Evolutionary conservation across 2,329 filamentous ascomycete species (phyloP).

Genomic region (Fusarium oxysporum): DNA sequence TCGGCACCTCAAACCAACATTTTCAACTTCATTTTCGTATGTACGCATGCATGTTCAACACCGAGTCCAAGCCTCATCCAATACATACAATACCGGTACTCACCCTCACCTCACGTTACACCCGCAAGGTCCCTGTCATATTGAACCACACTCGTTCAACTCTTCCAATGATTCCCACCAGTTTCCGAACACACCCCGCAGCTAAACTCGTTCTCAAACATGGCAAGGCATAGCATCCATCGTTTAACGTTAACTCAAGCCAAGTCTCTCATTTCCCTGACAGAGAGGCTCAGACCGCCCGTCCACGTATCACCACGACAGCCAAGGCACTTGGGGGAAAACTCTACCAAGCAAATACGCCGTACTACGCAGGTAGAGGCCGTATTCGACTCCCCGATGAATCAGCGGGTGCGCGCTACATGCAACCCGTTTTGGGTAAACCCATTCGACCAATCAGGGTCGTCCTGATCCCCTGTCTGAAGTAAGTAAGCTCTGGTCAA

Average conservation of each 20-base stretch:
- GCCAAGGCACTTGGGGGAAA: constrained; percentile 2
- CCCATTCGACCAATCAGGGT: constrained; percentile 3
- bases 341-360: constrained; percentile 16
- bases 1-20: constrained; percentile 15
- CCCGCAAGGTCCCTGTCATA: neutral
- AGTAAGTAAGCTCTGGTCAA: neutral
- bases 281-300: constrained; percentile 29
- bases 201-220: neutral
- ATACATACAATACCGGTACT: neutral
- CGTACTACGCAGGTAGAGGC: neutral
- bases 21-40: constrained; percentile 26
- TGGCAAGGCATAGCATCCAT: constrained; percentile 11
- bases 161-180: constrained; percentile 4
- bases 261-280: constrained; percentile 21
- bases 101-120: neutral
- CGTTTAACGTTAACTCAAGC: neutral
- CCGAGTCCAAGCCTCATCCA: neutral
- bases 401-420: neutral
- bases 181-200: constrained; percentile 2
- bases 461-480: constrained; percentile 1
- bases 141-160: neutral
- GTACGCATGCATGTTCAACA: neutral
- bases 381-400: neutral
- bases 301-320: constrained; percentile 24
- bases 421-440: neutral